Evolutionary conservation across 768 basidiomycete genomes (phyloP).

Genomic region (Thelephora ganbajun): DNA sequence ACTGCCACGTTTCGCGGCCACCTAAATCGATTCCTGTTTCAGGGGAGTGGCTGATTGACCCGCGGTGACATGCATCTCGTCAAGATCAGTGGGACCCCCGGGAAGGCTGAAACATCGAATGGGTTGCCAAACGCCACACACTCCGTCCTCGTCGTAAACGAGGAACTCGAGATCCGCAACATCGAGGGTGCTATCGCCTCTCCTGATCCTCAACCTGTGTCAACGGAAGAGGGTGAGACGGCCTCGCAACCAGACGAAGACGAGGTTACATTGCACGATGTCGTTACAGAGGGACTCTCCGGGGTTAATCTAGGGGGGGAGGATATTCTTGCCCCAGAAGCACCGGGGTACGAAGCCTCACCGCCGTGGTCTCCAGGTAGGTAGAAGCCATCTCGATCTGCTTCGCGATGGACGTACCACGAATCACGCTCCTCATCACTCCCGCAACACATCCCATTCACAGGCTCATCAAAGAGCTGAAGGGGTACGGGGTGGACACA

Average conservation of each 20-base stretch:
- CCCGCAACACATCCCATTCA: slow-evolving; percentile 47
- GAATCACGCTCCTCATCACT: slow-evolving; percentile 51
- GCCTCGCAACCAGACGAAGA: slow-evolving; percentile 8
- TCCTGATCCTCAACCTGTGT: slow-evolving; percentile 4
- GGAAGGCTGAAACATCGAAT: slow-evolving; percentile 1
- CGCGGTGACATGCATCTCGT: slow-evolving; percentile 6
- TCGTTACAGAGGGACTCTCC: too few relatives aligned
- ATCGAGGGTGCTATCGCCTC: slow-evolving; percentile 28
- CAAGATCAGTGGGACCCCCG: slow-evolving; percentile 10
- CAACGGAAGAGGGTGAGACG: slow-evolving; percentile 15
- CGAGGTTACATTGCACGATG: neutral
- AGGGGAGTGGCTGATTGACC: slow-evolving; percentile 45
- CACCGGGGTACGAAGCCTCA: slow-evolving; percentile 13
- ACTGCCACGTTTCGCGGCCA: slow-evolving; percentile 57
- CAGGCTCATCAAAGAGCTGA: slow-evolving; percentile 51
- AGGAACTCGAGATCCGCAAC: slow-evolving; percentile 38
- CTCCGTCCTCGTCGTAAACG: slow-evolving; percentile 48
- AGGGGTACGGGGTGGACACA: slow-evolving; percentile 53
- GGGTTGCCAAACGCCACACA: slow-evolving; percentile 19
- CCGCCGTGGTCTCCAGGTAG: slow-evolving; percentile 41
- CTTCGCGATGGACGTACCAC: slow-evolving; percentile 64
- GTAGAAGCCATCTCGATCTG: slow-evolving; percentile 58
- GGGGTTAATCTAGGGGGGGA: too few relatives aligned
- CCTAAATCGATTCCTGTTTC: slow-evolving; percentile 37
- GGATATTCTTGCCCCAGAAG: too few relatives aligned